phyloP scores from a whole-genome alignment of 2,329 filamentous ascomycete species.

The Ophiocordyceps robertsii region DNA sequence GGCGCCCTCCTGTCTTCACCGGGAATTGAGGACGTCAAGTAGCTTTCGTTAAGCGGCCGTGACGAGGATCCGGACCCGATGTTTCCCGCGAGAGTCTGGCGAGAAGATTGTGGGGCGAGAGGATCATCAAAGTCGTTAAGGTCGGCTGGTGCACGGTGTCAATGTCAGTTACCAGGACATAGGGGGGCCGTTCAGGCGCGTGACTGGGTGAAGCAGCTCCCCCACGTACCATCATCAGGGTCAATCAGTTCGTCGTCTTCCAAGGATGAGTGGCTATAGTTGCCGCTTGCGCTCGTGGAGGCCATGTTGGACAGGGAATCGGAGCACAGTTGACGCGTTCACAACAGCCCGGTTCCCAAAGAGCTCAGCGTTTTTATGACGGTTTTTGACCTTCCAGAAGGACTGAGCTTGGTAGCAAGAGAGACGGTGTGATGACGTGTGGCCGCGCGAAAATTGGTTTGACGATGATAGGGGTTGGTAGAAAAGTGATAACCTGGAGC shows the following conservation, averaged over 20 bases:
- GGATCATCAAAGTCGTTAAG: constrained; percentile 92
- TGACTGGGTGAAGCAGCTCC: not conserved
- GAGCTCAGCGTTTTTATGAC: no score
- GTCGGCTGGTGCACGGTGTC: constrained; percentile 40
- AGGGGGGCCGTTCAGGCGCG: not conserved
- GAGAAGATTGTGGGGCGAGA: constrained; percentile 52
- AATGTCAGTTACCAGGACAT: not conserved
- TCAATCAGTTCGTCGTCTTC: constrained; percentile 64
- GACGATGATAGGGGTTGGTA: no score
- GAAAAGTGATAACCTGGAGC: no score
- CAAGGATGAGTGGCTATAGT: constrained; percentile 48
- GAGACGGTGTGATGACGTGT: no score
- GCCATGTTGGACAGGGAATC: constrained; percentile 22
- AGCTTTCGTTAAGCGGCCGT: constrained; percentile 54
- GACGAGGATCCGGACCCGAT: constrained; percentile 52
- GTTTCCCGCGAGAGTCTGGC: constrained; percentile 71
- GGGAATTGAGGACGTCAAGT: constrained; percentile 77
- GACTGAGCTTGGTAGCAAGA: no score
- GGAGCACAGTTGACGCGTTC: not conserved
- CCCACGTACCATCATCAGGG: constrained; percentile 55
- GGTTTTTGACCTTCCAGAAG: no score
- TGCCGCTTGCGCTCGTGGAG: constrained; percentile 33
- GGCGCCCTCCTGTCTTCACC: constrained; percentile 86
- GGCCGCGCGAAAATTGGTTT: no score
- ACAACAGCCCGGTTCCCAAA: not conserved